Conservation (phyloP, 1,284 basidiomycete genomes). For the Cerrena zonata region DNA sequence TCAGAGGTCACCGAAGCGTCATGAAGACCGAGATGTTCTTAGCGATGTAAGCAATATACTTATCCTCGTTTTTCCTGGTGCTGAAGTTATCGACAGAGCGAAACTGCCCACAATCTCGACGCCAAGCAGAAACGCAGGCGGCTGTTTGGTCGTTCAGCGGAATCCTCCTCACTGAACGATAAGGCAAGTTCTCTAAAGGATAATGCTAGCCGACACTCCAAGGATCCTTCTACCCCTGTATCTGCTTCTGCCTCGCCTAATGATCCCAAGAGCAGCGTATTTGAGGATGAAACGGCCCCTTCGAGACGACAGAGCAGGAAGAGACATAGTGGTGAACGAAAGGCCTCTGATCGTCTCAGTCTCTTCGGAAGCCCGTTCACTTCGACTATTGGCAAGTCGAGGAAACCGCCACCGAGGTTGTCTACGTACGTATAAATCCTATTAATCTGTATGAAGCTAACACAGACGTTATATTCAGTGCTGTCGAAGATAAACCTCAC, state of each 20-base stretch:
- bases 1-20: constrained; percentile 21
- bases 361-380: constrained; percentile 67
- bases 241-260: constrained; percentile 10
- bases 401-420: constrained; percentile 78
- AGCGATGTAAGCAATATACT: constrained; percentile 53
- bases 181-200: constrained; percentile 28
- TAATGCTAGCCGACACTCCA: constrained; percentile 28
- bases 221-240: constrained; percentile 26
- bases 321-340: constrained; percentile 48
- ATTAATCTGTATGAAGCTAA: no score
- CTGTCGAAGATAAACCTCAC: constrained; percentile 22
- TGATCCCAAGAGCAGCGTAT: constrained; percentile 19
- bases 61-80: neutral
- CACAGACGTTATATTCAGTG: no score
- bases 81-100: constrained; percentile 36
- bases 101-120: constrained; percentile 21
- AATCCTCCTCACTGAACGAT: constrained; percentile 27
- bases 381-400: constrained; percentile 52
- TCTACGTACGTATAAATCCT: constrained; percentile 48
- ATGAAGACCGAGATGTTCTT: constrained; percentile 54
- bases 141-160: constrained; percentile 49
- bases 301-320: constrained; percentile 44
- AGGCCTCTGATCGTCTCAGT: constrained; percentile 57
- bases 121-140: constrained; percentile 36
- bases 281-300: constrained; percentile 12